Percentiles rank a stretch among this genome's conserved stretches.
These are phyloP conservation scores for Suillus occidentalis DNA, from an alignment of 768 basidiomycete genomes.

Conservation along the genomic window DNA sequence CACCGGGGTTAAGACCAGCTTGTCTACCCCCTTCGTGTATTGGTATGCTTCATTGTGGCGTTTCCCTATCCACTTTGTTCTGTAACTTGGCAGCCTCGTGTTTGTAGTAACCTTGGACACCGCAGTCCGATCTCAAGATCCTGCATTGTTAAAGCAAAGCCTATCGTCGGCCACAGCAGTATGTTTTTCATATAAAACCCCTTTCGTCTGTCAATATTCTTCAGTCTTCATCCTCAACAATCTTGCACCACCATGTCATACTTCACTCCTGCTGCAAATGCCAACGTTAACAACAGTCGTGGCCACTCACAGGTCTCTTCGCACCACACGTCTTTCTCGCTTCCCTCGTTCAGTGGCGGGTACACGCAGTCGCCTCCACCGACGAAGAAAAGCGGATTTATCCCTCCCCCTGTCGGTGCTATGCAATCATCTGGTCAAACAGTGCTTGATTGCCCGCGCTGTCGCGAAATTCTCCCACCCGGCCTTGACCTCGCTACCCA, in stretches of 20 bases:
- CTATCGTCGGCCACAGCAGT: background rate
- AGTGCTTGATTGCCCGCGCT: conserved; percentile 15
- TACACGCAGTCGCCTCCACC: background rate
- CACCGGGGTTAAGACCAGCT: background rate
- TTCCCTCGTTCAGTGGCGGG: background rate
- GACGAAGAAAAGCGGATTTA: background rate
- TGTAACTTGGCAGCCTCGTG: conserved; percentile 1
- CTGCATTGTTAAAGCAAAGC: background rate
- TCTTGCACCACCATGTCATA: background rate
- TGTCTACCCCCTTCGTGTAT: background rate
- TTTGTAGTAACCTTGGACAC: conserved; percentile 8
- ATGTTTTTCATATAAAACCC: background rate
- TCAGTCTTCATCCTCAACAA: background rate
- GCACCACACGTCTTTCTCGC: background rate
- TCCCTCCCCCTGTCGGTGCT: conserved; percentile 7
- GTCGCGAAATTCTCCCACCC: conserved; percentile 9
- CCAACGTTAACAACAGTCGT: background rate
- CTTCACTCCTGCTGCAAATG: background rate
- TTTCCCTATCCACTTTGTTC: conserved; percentile 4
- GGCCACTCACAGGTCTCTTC: background rate
- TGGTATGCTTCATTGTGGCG: background rate
- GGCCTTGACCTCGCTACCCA: conserved; percentile 14
- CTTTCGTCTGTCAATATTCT: background rate
- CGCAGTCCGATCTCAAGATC: background rate
- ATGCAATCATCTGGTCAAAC: background rate